A percentile compares a stretch with the other conserved stretches of the same genome.
These are phyloP conservation scores for Spinacia oleracea DNA, from an alignment of 179 eudicot species.

Conservation along the genomic window DNA sequence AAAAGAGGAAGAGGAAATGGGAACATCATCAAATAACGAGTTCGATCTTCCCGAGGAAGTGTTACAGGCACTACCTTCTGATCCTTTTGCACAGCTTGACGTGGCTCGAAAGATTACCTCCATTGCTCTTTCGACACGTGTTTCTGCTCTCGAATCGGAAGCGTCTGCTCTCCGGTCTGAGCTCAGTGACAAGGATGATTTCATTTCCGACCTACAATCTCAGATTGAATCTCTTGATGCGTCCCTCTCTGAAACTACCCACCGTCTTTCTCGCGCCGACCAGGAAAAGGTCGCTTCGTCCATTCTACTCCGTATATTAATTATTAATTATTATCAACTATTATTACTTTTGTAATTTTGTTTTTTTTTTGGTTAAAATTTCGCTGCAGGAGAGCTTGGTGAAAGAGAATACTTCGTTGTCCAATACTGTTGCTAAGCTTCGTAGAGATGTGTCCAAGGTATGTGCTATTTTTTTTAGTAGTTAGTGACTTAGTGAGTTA, in stretches of 20 bases:
- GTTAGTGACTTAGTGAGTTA: too few relatives aligned
- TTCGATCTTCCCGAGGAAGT: slow-evolving; percentile 78
- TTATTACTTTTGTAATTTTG: slow-evolving; percentile 4
- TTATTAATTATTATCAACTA: too few relatives aligned
- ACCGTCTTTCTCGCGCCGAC: slow-evolving; percentile 48
- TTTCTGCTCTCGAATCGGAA: slow-evolving; percentile 80
- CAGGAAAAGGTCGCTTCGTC: slow-evolving; percentile 34
- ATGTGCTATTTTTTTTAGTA: not conserved
- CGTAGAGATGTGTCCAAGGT: slow-evolving; percentile 92
- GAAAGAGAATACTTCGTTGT: slow-evolving; percentile 62
- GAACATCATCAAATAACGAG: slow-evolving; percentile 27
- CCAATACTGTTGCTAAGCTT: slow-evolving; percentile 79
- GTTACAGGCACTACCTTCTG: slow-evolving; percentile 60
- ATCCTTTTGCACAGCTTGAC: slow-evolving; percentile 89
- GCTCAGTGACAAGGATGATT: slow-evolving; percentile 52
- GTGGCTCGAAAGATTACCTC: slow-evolving; percentile 95
- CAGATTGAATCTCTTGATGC: slow-evolving; percentile 65
- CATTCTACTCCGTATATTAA: too few relatives aligned
- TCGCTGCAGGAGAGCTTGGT: slow-evolving; percentile 58
- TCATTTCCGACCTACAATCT: slow-evolving; percentile 53
- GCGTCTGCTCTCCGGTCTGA: slow-evolving; percentile 46
- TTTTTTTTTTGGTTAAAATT: not conserved
- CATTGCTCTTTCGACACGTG: slow-evolving; percentile 89
- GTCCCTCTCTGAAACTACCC: slow-evolving; percentile 47
- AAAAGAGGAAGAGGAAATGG: not conserved